Percentiles rank a stretch among this genome's conserved stretches.
Evolutionary conservation across 371 early-diverging fungal species (phyloP).

Genomic region (Cladochytrium tenue): DNA sequence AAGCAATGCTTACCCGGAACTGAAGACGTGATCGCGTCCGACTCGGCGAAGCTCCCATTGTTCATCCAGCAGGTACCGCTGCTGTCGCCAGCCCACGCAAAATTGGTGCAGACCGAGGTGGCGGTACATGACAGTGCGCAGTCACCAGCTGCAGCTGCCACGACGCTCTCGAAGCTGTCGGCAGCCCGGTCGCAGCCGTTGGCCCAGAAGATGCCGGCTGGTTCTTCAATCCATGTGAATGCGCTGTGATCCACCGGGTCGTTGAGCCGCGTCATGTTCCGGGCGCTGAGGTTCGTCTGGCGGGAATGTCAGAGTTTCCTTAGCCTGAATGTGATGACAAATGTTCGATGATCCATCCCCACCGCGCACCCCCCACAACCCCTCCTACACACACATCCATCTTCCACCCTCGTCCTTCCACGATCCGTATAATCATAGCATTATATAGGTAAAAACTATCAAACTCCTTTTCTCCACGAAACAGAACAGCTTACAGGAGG

Average conservation of each 20-base stretch:
- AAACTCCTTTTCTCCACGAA: too few relatives aligned
- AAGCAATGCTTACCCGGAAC: background rate
- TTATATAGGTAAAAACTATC: too few relatives aligned
- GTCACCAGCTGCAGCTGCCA: background rate
- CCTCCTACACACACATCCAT: too few relatives aligned
- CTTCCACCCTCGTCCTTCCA: too few relatives aligned
- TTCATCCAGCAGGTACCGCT: background rate
- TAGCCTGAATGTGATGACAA: too few relatives aligned
- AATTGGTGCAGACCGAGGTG: background rate
- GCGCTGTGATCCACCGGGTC: background rate
- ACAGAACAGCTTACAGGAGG: too few relatives aligned
- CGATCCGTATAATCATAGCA: too few relatives aligned
- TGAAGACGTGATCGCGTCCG: background rate
- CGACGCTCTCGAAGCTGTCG: background rate
- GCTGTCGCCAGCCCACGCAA: background rate
- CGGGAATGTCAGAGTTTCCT: too few relatives aligned
- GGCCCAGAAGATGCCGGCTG: background rate
- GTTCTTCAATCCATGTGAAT: background rate
- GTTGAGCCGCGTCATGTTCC: too few relatives aligned
- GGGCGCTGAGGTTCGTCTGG: too few relatives aligned
- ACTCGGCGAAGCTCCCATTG: background rate
- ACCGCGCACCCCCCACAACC: too few relatives aligned
- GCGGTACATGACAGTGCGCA: background rate
- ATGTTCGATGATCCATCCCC: too few relatives aligned
- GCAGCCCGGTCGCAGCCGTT: background rate